phyloP scores from a whole-genome alignment of 352 stramenopile genomes.

The Vaucheria bursata region DNA sequence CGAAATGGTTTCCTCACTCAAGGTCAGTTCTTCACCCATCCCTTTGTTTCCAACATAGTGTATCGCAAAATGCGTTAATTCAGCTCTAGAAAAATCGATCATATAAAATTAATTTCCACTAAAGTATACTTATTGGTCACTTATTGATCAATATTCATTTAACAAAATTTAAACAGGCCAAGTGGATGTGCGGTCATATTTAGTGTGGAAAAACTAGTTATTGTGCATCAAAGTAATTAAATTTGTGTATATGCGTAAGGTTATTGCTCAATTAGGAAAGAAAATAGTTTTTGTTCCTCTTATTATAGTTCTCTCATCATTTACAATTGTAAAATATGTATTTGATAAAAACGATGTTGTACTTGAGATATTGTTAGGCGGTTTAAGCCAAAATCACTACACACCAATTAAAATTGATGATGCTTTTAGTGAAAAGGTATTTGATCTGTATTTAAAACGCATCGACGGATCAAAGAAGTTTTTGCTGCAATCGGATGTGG shows the following conservation, averaged over 20 bases:
- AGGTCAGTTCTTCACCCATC: background rate
- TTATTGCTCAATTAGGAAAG: background rate
- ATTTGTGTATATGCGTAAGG: slow-evolving; percentile 1
- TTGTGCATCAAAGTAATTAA: background rate
- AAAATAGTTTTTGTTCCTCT: background rate
- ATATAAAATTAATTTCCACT: background rate
- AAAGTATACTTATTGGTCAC: background rate
- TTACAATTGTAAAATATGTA: slow-evolving; percentile 1
- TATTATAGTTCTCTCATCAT: background rate
- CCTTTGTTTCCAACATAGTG: background rate
- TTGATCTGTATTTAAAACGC: background rate
- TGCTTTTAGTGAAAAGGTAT: slow-evolving; percentile 2
- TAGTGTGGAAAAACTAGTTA: background rate
- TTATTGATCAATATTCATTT: background rate
- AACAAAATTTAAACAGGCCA: background rate
- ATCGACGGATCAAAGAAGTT: background rate
- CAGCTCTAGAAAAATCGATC: background rate
- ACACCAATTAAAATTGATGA: background rate
- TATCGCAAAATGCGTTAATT: background rate
- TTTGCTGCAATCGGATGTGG: background rate
- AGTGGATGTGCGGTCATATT: background rate
- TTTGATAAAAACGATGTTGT: slow-evolving; percentile 3
- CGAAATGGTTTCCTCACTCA: background rate
- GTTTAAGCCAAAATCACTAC: background rate
- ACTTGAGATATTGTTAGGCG: background rate